These are phyloP conservation scores for Xylaria bambusicola DNA, from an alignment of 495 filamentous ascomycete genomes.

Conservation along the genomic window DNA sequence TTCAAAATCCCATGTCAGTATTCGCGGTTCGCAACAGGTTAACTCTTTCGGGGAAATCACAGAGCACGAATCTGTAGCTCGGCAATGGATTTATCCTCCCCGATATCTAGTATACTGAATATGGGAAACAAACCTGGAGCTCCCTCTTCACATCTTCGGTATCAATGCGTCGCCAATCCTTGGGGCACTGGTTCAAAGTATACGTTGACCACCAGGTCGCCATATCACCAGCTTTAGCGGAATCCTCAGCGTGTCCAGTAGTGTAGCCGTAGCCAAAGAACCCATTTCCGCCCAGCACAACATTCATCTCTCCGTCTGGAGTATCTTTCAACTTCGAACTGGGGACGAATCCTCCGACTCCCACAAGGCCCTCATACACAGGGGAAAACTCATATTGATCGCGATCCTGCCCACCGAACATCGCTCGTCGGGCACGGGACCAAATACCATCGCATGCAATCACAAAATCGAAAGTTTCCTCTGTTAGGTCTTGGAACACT, in stretches of 20 bases:
- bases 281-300: conserved; percentile 54
- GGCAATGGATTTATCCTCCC: too few relatives aligned
- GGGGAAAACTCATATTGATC: conserved; percentile 37
- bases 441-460: conserved; percentile 65
- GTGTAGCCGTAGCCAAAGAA: conserved; percentile 59
- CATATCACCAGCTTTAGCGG: conserved; percentile 38
- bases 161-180: conserved; percentile 23
- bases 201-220: conserved; percentile 56
- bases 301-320: conserved; percentile 49
- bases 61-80: too few relatives aligned
- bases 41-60: too few relatives aligned
- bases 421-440: conserved; percentile 47
- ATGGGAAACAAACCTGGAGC: conserved; percentile 11
- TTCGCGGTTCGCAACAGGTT: background rate
- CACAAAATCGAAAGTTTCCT: conserved; percentile 53
- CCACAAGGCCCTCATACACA: conserved; percentile 46
- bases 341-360: conserved; percentile 56
- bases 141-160: conserved; percentile 13
- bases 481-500: conserved; percentile 34
- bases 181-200: conserved; percentile 39
- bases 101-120: too few relatives aligned
- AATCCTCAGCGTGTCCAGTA: conserved; percentile 18
- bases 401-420: conserved; percentile 41
- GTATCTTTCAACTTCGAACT: conserved; percentile 27
- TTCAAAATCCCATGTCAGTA: conserved; percentile 13